Evolutionary conservation across 352 stramenopile genomes (phyloP).

Genomic region (Phytophthora meadii): DNA sequence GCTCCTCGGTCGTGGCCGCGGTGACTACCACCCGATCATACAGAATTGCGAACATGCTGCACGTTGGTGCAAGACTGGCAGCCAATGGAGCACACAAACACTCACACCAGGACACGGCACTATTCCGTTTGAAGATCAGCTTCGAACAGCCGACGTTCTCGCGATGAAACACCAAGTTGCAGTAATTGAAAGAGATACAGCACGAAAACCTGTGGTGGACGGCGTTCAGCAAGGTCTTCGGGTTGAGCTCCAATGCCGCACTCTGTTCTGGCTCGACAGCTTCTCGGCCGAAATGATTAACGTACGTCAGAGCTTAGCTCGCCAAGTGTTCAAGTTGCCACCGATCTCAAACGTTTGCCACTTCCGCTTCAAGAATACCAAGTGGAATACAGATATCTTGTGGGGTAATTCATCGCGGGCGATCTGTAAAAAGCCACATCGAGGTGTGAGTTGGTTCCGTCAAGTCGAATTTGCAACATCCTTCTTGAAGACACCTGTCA

Average conservation of each 20-base stretch:
- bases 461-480: conserved; percentile 12
- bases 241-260: conserved; percentile 32
- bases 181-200: conserved; percentile 46
- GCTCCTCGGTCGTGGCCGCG: conserved; percentile 51
- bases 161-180: conserved; percentile 53
- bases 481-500: conserved; percentile 11
- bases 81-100: conserved; percentile 62
- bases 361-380: conserved; percentile 54
- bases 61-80: conserved; percentile 54
- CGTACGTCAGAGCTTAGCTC: conserved; percentile 39
- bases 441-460: background rate
- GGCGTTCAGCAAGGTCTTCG: conserved; percentile 17
- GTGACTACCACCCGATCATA: conserved; percentile 67
- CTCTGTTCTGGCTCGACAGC: conserved; percentile 51
- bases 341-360: conserved; percentile 53
- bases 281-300: conserved; percentile 64
- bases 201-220: conserved; percentile 22
- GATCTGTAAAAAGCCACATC: background rate
- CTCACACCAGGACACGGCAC: conserved; percentile 44
- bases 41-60: conserved; percentile 72
- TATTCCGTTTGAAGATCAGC: conserved; percentile 59
- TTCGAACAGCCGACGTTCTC: conserved; percentile 51
- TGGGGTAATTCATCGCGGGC: conserved; percentile 26
- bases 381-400: conserved; percentile 42
- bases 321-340: conserved; percentile 52